phyloP scores from a whole-genome alignment of 2,329 filamentous ascomycete species.

The Decorospora gaudefroyi region DNA sequence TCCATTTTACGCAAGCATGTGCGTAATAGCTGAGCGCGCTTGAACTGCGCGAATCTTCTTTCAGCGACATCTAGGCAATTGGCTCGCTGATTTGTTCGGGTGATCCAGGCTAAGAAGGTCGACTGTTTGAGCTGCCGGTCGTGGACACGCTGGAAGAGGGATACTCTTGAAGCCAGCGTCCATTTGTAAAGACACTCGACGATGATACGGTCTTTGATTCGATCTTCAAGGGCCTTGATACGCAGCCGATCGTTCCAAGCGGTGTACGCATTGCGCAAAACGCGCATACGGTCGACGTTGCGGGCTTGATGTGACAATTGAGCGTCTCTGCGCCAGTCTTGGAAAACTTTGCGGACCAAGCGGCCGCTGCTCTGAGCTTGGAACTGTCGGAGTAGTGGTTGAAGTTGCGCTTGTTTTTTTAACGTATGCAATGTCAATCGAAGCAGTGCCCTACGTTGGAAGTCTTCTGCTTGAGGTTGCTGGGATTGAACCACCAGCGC shows the following conservation, averaged over 20 bases:
- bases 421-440: constrained; percentile 27
- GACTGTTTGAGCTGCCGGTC: constrained; percentile 36
- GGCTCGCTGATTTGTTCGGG: constrained; percentile 32
- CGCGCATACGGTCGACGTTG: constrained; percentile 56
- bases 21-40: constrained; percentile 36
- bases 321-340: constrained; percentile 55
- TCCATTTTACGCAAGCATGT: constrained; percentile 37
- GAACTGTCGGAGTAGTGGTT: constrained; percentile 52
- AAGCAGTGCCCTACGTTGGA: constrained; percentile 36
- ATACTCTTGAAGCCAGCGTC: constrained; percentile 57
- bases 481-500: constrained; percentile 30
- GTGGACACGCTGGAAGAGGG: constrained; percentile 49
- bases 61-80: constrained; percentile 41
- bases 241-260: constrained; percentile 66
- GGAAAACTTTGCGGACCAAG: constrained; percentile 54
- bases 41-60: constrained; percentile 37
- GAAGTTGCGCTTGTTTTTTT: constrained; percentile 50
- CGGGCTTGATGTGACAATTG: constrained; percentile 54
- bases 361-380: constrained; percentile 52
- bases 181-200: constrained; percentile 64
- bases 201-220: constrained; percentile 61
- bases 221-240: constrained; percentile 56
- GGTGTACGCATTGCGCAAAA: constrained; percentile 63
- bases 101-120: constrained; percentile 36
- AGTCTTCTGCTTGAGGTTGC: constrained; percentile 43